Conservation (phyloP, 257 asterid genomes). For the Solanum verrucosum region DNA sequence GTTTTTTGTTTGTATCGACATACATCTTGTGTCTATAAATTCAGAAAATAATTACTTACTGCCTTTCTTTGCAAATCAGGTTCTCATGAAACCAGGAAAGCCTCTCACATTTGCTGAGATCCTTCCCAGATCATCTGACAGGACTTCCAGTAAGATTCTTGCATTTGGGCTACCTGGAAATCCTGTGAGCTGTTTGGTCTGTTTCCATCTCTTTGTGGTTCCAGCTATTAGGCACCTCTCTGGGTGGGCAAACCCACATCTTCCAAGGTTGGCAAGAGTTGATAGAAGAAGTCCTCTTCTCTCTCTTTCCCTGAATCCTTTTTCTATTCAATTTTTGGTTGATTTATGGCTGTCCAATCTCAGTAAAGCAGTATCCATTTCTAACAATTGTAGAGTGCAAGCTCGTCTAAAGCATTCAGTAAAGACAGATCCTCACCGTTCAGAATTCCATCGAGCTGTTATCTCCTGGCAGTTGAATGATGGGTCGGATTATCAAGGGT, state of each 20-base stretch:
- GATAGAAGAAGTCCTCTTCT: neutral
- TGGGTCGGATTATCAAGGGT: constrained; percentile 63
- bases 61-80: constrained; percentile 31
- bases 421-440: constrained; percentile 68
- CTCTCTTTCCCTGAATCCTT: neutral
- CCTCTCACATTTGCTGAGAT: constrained; percentile 91
- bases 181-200: constrained; percentile 92
- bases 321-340: neutral
- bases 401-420: constrained; percentile 77
- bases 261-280: constrained; percentile 59
- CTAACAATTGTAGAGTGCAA: constrained; percentile 46
- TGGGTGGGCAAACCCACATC: constrained; percentile 83
- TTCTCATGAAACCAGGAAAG: constrained; percentile 90
- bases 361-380: neutral
- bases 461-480: constrained; percentile 55
- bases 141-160: constrained; percentile 46
- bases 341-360: neutral
- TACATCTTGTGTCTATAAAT: neutral
- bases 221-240: constrained; percentile 82
- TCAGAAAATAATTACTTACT: neutral
- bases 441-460: constrained; percentile 75
- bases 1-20: neutral
- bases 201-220: constrained; percentile 87
- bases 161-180: constrained; percentile 99
- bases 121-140: constrained; percentile 28